Evolutionary conservation across 2,329 filamentous ascomycete genomes (phyloP).

Genomic region (Pseudogymnoascus sp.): DNA sequence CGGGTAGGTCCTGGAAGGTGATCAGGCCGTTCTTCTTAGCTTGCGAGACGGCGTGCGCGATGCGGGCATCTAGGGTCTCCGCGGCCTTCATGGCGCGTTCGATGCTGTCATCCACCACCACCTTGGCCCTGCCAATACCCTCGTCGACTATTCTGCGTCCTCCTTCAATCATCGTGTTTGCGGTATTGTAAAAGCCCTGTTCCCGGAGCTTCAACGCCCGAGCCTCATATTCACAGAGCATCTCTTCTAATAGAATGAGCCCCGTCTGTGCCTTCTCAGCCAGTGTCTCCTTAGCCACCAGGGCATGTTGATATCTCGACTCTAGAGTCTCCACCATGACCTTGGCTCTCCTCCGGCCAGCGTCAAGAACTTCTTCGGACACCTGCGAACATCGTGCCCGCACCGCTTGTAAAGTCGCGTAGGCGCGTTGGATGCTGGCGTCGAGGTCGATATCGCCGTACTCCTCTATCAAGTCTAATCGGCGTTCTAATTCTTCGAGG

Average conservation of each 20-base stretch:
- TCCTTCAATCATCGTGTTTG: slow-evolving; percentile 65
- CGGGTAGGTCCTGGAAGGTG: slow-evolving; percentile 79
- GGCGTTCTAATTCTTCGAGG: slow-evolving; percentile 74
- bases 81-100: slow-evolving; percentile 77
- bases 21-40: slow-evolving; percentile 78
- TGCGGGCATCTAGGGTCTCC: slow-evolving; percentile 72
- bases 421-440: slow-evolving; percentile 73
- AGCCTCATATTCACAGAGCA: slow-evolving; percentile 77
- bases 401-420: slow-evolving; percentile 77
- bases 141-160: slow-evolving; percentile 75
- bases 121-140: slow-evolving; percentile 63
- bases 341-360: slow-evolving; percentile 72
- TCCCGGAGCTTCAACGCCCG: slow-evolving; percentile 73
- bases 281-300: slow-evolving; percentile 75
- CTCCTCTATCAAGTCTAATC: slow-evolving; percentile 79
- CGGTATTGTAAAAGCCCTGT: slow-evolving; percentile 65
- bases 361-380: slow-evolving; percentile 82
- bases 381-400: slow-evolving; percentile 81
- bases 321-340: slow-evolving; percentile 92
- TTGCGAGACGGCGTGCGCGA: slow-evolving; percentile 66
- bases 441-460: slow-evolving; percentile 81
- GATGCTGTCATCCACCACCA: slow-evolving; percentile 71
- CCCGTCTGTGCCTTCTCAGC: slow-evolving; percentile 88
- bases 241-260: slow-evolving; percentile 75
- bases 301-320: slow-evolving; percentile 73